A percentile compares a stretch with the other conserved stretches of the same genome.
These are phyloP conservation scores for Colletotrichum viniferum DNA, from an alignment of 2,329 filamentous ascomycete species.

Conservation along the genomic window DNA sequence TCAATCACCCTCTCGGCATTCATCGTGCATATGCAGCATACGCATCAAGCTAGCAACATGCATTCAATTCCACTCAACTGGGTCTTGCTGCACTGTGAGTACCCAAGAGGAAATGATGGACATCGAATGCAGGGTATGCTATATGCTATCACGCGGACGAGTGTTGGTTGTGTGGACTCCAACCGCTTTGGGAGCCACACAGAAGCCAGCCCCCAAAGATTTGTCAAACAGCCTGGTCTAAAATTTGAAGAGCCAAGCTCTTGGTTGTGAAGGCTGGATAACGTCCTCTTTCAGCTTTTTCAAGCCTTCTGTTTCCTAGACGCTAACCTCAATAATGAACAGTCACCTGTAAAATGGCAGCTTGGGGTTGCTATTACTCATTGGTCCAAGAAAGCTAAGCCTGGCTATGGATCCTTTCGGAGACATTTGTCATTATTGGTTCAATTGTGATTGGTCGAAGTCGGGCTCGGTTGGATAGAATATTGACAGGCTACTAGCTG, in stretches of 20 bases:
- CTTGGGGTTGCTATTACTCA: background rate
- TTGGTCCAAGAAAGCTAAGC: background rate
- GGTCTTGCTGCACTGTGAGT: background rate
- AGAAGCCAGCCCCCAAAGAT: background rate
- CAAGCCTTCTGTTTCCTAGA: background rate
- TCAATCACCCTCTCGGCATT: background rate
- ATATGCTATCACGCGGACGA: background rate
- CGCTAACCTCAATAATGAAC: background rate
- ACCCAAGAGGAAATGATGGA: background rate
- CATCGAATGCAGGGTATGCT: background rate
- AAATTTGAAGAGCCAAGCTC: background rate
- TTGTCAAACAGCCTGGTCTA: background rate
- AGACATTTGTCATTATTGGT: background rate
- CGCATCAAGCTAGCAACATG: background rate
- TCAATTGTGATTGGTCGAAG: background rate
- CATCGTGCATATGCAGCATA: background rate
- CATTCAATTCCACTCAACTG: background rate
- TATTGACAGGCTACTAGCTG: background rate
- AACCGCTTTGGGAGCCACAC: background rate
- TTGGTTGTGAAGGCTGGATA: background rate
- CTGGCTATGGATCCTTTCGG: background rate
- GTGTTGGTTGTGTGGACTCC: background rate
- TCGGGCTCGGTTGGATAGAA: background rate
- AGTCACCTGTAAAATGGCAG: background rate
- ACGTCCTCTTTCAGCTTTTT: background rate